Evolutionary conservation across 805 yeast genomes (phyloP), one percentile per base, ranked within the genome.

Genomic region (Lipomyces starkeyi): DNA sequence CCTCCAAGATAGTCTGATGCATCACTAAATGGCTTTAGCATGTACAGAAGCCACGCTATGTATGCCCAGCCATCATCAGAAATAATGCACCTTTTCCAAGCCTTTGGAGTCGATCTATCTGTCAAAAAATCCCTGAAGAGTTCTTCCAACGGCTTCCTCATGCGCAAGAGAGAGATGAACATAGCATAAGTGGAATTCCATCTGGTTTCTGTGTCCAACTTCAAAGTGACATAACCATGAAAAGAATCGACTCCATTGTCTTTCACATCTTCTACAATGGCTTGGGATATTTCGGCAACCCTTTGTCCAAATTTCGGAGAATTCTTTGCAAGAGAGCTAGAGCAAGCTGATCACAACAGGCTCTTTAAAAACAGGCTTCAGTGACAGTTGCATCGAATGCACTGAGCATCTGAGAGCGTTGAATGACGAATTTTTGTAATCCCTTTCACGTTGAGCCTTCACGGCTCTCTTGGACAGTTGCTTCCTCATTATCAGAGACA

Each of bases 121-220:
- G 56, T 20, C 56, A 7, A 27, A 52, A 52, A 20, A 13, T 52
- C 56, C 20, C 56, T 52, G 56, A 52, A 52, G 56, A 52, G 56
- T n/a, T 52, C 56, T 52, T 27, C 56, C 56, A 52, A 52, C 56
- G 56, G 56, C 56, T 52, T 52, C 56, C 56, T 52, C 56, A 52
- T 52, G 56, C 29, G 56, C 56, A 52, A 52, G 56, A 52, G 56
- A 52, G 56, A 22, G 20, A 52, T 52, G 11, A 52, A 52, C 56
- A 52, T 52, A 52, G 56, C 56, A 52, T 52, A 52, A 22, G 56
- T 52, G 32, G 56, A 52, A 52, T 52, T 52, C 56, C 56, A 52
- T 52, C 56, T 52, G 32, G 32, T 52, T 52, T 52, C 56, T 52
- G 56, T 52, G 29, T 52, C 56, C 56, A 52, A 52, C 32, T 52